Conservation (phyloP, 352 stramenopile genomes). For the Paralagenidium karlingii region DNA sequence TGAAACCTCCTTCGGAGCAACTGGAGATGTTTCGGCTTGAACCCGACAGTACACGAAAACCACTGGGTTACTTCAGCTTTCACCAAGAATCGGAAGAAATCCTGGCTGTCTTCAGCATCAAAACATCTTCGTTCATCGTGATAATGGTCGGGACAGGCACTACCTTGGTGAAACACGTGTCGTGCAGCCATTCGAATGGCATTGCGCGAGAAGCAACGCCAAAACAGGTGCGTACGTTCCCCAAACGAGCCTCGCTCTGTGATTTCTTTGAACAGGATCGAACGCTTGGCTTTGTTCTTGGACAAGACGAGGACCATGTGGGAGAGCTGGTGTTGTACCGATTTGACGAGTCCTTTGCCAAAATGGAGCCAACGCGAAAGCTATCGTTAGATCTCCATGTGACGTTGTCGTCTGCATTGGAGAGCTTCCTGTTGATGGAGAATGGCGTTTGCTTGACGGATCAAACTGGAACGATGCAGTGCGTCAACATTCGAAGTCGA, state of each 20-base stretch:
- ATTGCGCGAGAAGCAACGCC: too few species aligned
- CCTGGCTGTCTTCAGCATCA: too few species aligned
- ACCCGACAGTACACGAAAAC: too few species aligned
- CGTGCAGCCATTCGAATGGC: too few species aligned
- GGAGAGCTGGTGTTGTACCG: background rate
- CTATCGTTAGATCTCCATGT: constrained; percentile 6
- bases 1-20: too few species aligned
- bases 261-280: constrained; percentile 5
- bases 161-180: too few species aligned
- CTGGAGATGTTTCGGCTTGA: too few species aligned
- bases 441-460: constrained; percentile 18
- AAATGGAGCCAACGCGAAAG: constrained; percentile 5
- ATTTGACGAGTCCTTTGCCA: constrained; percentile 4
- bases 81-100: too few species aligned
- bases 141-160: too few species aligned
- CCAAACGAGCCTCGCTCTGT: background rate
- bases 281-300: background rate
- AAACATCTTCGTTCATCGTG: too few species aligned
- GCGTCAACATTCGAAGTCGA: constrained; percentile 25
- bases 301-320: background rate
- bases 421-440: constrained; percentile 7
- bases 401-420: constrained; percentile 5
- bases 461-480: constrained; percentile 14
- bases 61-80: too few species aligned
- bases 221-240: constrained; percentile 1